Evolutionary conservation across 495 filamentous ascomycete species (phyloP).

Genomic region (Tuber indicum): DNA sequence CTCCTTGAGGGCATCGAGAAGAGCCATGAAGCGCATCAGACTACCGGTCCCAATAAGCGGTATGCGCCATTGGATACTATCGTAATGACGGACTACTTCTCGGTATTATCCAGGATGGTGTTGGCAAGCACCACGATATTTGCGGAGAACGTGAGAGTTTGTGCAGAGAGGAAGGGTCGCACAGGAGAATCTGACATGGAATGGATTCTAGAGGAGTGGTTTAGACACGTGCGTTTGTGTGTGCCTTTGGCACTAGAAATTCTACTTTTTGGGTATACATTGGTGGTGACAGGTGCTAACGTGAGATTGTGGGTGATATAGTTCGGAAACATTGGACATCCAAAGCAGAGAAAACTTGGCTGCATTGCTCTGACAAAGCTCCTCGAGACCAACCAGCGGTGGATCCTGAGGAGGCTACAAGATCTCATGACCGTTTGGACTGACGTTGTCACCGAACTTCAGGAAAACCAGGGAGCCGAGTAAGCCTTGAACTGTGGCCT

Average conservation of each 20-base stretch:
- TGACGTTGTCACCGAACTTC: conserved; percentile 57
- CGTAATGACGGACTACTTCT: conserved; percentile 74
- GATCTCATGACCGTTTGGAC: conserved; percentile 66
- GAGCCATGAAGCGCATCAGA: conserved; percentile 65
- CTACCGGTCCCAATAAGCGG: conserved; percentile 65
- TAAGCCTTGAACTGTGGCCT: conserved; percentile 36
- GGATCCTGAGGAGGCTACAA: conserved; percentile 57
- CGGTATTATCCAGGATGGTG: conserved; percentile 71
- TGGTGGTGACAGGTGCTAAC: neutral
- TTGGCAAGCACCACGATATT: conserved; percentile 63
- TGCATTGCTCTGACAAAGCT: conserved; percentile 75
- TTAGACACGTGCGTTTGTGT: conserved; percentile 50
- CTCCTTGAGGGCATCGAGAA: conserved; percentile 66
- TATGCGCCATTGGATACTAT: conserved; percentile 57
- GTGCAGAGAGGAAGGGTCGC: conserved; percentile 43
- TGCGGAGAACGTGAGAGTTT: conserved; percentile 50
- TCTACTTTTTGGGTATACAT: conserved; percentile 1
- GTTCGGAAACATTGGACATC: conserved; percentile 72
- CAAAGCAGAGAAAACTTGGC: conserved; percentile 70
- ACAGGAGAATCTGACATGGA: conserved; percentile 51
- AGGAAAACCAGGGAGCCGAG: conserved; percentile 53
- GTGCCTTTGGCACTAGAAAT: neutral
- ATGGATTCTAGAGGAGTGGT: conserved; percentile 85
- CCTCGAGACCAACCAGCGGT: conserved; percentile 52
- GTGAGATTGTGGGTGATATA: conserved; percentile 12